phyloP scores from a whole-genome alignment of 2,329 filamentous ascomycete species.

The Fusarium sp. region DNA sequence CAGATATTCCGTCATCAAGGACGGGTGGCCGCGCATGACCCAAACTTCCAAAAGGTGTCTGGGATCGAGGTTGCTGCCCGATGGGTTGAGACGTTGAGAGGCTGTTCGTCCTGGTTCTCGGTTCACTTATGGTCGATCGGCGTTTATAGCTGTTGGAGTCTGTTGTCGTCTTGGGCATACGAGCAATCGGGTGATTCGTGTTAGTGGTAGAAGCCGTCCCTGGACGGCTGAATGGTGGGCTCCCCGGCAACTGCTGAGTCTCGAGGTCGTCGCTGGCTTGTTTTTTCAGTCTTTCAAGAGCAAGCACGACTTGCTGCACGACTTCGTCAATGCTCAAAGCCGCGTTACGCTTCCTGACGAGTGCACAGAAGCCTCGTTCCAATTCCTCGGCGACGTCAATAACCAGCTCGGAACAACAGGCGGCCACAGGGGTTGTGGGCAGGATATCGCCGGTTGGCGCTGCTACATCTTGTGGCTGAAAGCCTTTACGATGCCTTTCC shows the following conservation, averaged over 20 bases:
- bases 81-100: slow-evolving; percentile 39
- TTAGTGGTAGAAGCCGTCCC: slow-evolving; percentile 32
- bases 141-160: slow-evolving; percentile 33
- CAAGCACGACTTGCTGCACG: slow-evolving; percentile 58
- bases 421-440: slow-evolving; percentile 49
- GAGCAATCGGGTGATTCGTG: slow-evolving; percentile 33
- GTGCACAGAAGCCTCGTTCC: slow-evolving; percentile 61
- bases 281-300: slow-evolving; percentile 39
- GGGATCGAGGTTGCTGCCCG: slow-evolving; percentile 37
- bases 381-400: slow-evolving; percentile 62
- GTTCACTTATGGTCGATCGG: slow-evolving; percentile 30
- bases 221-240: slow-evolving; percentile 31
- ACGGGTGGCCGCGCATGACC: slow-evolving; percentile 38
- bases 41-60: slow-evolving; percentile 41
- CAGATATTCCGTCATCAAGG: slow-evolving; percentile 64
- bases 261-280: slow-evolving; percentile 31
- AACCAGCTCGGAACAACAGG: slow-evolving; percentile 63
- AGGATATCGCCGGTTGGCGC: slow-evolving; percentile 46
- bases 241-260: slow-evolving; percentile 25
- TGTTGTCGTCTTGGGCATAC: slow-evolving; percentile 36
- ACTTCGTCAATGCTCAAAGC: slow-evolving; percentile 59
- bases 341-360: slow-evolving; percentile 56
- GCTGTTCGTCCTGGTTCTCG: slow-evolving; percentile 20
- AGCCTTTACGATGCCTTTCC: slow-evolving; percentile 58
- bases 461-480: slow-evolving; percentile 48